These are phyloP conservation scores for Filobasidium floriforme DNA, from an alignment of 768 basidiomycete genomes.

Conservation along the genomic window DNA sequence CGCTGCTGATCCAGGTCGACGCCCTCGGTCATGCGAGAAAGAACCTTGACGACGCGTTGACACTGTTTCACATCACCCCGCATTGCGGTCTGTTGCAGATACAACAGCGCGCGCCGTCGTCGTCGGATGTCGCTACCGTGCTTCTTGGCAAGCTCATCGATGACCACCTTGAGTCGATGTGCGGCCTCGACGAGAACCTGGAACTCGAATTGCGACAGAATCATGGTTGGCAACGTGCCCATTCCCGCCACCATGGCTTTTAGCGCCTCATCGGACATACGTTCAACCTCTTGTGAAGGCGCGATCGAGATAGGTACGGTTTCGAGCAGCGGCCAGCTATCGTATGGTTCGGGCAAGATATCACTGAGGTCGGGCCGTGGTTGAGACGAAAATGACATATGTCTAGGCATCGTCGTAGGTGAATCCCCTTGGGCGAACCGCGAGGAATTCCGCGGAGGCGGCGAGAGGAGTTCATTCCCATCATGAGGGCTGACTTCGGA, in stretches of 20 bases:
- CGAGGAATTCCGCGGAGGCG: neutral
- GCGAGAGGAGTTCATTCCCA: neutral
- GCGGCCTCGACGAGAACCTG: neutral
- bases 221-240: neutral
- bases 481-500: neutral
- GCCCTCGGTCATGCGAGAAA: neutral
- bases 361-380: neutral
- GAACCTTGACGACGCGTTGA: neutral
- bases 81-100: neutral
- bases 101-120: neutral
- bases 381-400: neutral
- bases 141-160: neutral
- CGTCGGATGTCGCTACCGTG: conserved; percentile 2
- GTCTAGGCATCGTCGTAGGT: neutral
- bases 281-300: neutral
- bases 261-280: neutral
- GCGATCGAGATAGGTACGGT: neutral
- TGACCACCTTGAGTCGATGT: neutral
- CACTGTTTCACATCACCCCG: neutral
- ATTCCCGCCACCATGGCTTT: conserved; percentile 2
- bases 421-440: neutral
- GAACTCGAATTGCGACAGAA: neutral
- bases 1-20: neutral
- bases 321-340: neutral
- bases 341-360: neutral